Percentiles rank a stretch among this genome's conserved stretches.
phyloP scores from a whole-genome alignment of 345 rosid genomes.

The Salix caprea region DNA sequence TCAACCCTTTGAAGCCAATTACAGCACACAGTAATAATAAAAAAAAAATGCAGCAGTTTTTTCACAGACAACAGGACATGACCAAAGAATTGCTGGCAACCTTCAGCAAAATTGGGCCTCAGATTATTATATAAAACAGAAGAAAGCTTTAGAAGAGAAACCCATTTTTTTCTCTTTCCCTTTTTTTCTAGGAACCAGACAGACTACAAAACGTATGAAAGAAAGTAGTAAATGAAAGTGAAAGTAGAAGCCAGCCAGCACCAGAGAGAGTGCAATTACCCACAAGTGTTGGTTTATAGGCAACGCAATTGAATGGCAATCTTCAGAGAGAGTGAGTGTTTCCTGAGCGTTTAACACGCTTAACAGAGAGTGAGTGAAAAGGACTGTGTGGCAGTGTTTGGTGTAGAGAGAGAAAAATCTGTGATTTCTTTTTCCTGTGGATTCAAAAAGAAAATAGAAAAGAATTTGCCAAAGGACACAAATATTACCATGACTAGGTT shows the following conservation, averaged over 20 bases:
- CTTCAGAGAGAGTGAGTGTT: background rate
- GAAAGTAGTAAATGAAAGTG: background rate
- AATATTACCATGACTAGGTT: background rate
- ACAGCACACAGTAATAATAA: background rate
- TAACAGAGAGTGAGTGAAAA: background rate
- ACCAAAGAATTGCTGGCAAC: background rate
- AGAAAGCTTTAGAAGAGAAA: background rate
- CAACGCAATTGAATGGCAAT: background rate
- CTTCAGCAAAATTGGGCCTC: background rate
- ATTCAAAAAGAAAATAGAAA: background rate
- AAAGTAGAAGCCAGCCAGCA: background rate
- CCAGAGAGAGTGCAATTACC: background rate
- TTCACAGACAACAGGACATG: background rate
- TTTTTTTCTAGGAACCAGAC: background rate
- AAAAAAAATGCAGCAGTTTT: background rate
- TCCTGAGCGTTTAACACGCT: no score
- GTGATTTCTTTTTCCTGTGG: no score
- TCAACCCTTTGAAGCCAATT: background rate
- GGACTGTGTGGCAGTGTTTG: background rate
- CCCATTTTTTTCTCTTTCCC: background rate
- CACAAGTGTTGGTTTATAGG: no score
- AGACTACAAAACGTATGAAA: background rate
- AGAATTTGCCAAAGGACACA: background rate
- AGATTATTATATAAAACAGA: background rate
- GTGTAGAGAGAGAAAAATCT: no score